Evolutionary conservation across 31 red algal species (phyloP), one percentile per base, ranked within the genome.

Genomic region (Bonnemaisonia californica): DNA sequence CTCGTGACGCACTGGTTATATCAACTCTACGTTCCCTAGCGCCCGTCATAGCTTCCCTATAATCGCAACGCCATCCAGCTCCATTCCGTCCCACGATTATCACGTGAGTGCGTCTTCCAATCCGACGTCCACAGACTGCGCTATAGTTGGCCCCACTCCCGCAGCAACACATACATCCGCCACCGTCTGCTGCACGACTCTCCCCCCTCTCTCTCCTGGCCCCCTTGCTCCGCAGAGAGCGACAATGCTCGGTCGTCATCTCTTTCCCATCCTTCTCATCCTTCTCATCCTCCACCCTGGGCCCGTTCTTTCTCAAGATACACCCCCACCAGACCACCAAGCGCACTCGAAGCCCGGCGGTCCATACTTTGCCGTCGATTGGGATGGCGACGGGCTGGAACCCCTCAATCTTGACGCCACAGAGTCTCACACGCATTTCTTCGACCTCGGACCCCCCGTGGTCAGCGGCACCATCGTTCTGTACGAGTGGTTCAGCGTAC

Each of bases 381-480:
- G 66, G 74, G 58, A 80, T 41, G 74, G 74, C 32, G 51, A 80
- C 38, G 89, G 89, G 27, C 35, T 37, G 59, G 66, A 80, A 36
- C 33, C 63, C 8, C 64, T 92, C 29, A 79, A 73, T 3, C 64
- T 92, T 31, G 80, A 83, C 23, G 89, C 74, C 11, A 73, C 63
- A 2, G 80, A 79, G 41, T 79, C 71, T 19, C 89, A 91, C 81
- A 79, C 89, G 4, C 89, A 92, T 57, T 84, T 61, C 56, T 92
- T 92, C 69, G 74, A 85, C 38, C 56, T 61, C 22, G 89, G 89
- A 40, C 89, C 89, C 21, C 89, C 89, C 12, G 41, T 65, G 5
- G 65, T 78, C 22, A 71, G 56, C 31, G 89, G 80, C 60, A 80
- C 40, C 30, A 92, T 92, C 41, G 81, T 80, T 3, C 58, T 61